Conservation (phyloP, 1,139 yeast genomes). For the Pichia cactophila region DNA sequence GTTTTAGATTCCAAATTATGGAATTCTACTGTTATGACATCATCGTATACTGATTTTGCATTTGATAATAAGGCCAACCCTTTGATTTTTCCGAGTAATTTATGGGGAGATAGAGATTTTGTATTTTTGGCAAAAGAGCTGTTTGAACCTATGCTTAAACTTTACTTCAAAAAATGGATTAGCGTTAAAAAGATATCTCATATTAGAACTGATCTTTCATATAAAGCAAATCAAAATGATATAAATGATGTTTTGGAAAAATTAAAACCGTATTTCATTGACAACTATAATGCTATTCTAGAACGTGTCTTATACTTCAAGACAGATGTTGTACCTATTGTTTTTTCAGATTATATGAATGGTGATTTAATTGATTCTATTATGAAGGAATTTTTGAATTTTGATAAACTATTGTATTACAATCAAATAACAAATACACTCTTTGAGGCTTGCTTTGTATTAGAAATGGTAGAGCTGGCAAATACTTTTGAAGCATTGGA, state of each 20-base stretch:
- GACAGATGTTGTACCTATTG: slow-evolving; percentile 11
- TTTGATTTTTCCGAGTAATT: neutral
- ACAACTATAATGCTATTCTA: slow-evolving; percentile 15
- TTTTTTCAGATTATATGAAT: slow-evolving; percentile 15
- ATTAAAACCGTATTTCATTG: neutral
- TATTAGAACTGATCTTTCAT: neutral
- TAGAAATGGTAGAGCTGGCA: neutral
- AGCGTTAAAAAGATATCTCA: neutral
- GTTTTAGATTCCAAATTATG: slow-evolving; percentile 2
- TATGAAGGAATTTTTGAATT: neutral
- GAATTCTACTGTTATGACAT: neutral
- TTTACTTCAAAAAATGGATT: slow-evolving; percentile 3
- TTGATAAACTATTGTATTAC: neutral
- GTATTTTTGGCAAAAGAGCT: slow-evolving; percentile 1
- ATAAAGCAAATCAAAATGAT: neutral
- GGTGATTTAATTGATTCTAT: slow-evolving; percentile 2
- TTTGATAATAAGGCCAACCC: neutral
- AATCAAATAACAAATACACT: neutral
- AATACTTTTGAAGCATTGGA: neutral
- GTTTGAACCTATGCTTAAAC: slow-evolving; percentile 1
- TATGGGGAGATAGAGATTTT: slow-evolving; percentile 2
- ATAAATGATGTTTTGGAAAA: neutral
- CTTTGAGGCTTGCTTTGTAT: slow-evolving; percentile 1
- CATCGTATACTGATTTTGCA: neutral
- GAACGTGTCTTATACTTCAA: slow-evolving; percentile 18